A percentile compares a stretch with the other conserved stretches of the same genome.
Conservation (phyloP, 2,329 filamentous ascomycete genomes). For the Salinomyces thailandicus region DNA sequence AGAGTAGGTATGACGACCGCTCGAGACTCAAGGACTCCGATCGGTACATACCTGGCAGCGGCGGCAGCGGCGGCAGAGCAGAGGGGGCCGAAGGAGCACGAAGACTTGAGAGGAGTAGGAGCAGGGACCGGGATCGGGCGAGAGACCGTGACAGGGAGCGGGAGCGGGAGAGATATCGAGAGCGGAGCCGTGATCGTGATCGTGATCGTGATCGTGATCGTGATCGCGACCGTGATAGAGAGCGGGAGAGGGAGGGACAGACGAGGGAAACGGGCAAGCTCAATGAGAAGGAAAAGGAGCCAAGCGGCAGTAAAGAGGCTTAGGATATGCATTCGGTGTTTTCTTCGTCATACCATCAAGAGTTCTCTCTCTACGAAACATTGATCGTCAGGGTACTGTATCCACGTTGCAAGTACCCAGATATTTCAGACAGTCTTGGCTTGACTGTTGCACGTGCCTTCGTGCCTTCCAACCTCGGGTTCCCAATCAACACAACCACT, state of each 20-base stretch:
- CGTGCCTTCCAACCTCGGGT: not conserved
- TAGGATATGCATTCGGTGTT: not conserved
- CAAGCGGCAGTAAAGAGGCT: not conserved
- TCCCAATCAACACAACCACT: not conserved
- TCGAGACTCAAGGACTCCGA: slow-evolving; percentile 19
- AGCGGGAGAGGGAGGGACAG: no score
- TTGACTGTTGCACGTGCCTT: not conserved
- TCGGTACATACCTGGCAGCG: slow-evolving; percentile 25
- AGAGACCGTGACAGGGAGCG: slow-evolving; percentile 5
- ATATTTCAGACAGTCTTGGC: no score
- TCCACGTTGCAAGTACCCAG: no score
- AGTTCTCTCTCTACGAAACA: no score
- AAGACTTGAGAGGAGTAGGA: slow-evolving; percentile 6
- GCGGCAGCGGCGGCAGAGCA: slow-evolving; percentile 4
- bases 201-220: slow-evolving; percentile 1
- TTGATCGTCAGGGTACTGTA: no score
- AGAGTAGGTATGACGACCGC: slow-evolving; percentile 13
- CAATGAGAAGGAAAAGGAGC: no score
- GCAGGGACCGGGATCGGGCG: slow-evolving; percentile 3
- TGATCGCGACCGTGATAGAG: no score
- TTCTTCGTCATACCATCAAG: no score
- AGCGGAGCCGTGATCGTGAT: slow-evolving; percentile 9
- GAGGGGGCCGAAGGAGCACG: slow-evolving; percentile 2
- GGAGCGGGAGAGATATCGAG: slow-evolving; percentile 4
- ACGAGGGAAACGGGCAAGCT: no score